Evolutionary conservation across 2,329 filamentous ascomycete species (phyloP).

Genomic region (Pyrenophora seminiperda): DNA sequence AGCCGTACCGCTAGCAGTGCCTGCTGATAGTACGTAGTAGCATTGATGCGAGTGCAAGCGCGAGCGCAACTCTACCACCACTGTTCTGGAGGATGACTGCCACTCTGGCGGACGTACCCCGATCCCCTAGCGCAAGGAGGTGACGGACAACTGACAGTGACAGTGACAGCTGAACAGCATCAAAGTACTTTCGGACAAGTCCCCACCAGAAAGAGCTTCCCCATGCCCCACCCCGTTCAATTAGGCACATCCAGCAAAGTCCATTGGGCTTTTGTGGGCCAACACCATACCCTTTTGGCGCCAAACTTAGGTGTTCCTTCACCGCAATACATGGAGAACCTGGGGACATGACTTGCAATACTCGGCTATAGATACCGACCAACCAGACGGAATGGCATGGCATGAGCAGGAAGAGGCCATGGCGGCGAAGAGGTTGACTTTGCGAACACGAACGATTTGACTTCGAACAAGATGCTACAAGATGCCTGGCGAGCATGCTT

Average conservation of each 20-base stretch:
- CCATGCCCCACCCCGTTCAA: constrained; percentile 4
- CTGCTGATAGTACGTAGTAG: too few species aligned
- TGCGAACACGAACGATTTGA: not conserved
- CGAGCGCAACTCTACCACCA: too few species aligned
- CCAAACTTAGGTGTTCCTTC: not conserved
- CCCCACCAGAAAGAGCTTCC: not conserved
- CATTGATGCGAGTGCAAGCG: too few species aligned
- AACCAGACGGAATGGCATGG: not conserved
- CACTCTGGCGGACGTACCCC: not conserved
- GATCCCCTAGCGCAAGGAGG: constrained; percentile 7
- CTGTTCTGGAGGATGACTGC: not conserved
- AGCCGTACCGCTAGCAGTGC: too few species aligned
- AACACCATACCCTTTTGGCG: constrained; percentile 1
- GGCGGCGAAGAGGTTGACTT: not conserved
- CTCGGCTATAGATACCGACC: not conserved
- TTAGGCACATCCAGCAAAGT: not conserved
- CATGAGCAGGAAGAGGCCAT: not conserved
- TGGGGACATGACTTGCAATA: constrained; percentile 1
- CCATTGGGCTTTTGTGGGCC: not conserved
- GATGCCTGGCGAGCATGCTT: not conserved
- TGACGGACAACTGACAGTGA: constrained; percentile 8
- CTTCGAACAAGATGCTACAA: too few species aligned
- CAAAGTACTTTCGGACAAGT: not conserved
- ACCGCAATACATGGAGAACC: not conserved
- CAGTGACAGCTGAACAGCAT: constrained; percentile 3